These are phyloP conservation scores for Geopyxis carbonaria DNA, from an alignment of 495 filamentous ascomycete species.

Conservation along the genomic window DNA sequence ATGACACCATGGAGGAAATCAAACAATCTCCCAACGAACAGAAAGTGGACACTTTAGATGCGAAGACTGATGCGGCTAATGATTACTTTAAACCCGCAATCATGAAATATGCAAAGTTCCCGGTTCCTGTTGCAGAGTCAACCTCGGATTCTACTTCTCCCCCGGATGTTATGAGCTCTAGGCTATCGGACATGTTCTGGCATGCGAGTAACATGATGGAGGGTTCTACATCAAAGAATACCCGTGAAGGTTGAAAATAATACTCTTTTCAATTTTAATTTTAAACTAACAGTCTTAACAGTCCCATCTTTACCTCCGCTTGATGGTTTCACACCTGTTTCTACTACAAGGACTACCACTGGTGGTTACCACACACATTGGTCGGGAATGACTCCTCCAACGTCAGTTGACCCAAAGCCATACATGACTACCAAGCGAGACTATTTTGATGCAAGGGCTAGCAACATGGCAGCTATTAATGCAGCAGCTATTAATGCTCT, in stretches of 20 bases:
- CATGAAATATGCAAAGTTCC: constrained; percentile 5
- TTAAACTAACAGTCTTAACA: too few species aligned
- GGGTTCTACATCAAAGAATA: too few species aligned
- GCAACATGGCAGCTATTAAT: constrained; percentile 11
- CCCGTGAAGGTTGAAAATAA: too few species aligned
- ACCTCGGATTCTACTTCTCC: constrained; percentile 8
- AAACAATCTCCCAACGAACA: constrained; percentile 9
- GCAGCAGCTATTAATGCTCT: too few species aligned
- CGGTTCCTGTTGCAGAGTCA: background rate
- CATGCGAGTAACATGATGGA: too few species aligned
- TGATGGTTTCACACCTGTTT: too few species aligned
- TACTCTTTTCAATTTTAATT: too few species aligned
- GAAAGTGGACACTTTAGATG: constrained; percentile 4
- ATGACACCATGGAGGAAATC: constrained; percentile 9
- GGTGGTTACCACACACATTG: too few species aligned
- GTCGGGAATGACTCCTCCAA: too few species aligned
- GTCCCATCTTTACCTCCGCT: too few species aligned
- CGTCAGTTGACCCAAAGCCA: too few species aligned
- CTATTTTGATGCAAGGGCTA: constrained; percentile 19
- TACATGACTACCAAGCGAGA: constrained; percentile 21
- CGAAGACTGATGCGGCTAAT: background rate
- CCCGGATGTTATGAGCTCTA: constrained; percentile 15
- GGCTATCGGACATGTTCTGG: constrained; percentile 3
- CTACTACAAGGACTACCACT: too few species aligned
- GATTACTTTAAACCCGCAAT: constrained; percentile 1